These are phyloP conservation scores for Auricularia auricula-judae DNA, from an alignment of 768 basidiomycete genomes.

Conservation along the genomic window DNA sequence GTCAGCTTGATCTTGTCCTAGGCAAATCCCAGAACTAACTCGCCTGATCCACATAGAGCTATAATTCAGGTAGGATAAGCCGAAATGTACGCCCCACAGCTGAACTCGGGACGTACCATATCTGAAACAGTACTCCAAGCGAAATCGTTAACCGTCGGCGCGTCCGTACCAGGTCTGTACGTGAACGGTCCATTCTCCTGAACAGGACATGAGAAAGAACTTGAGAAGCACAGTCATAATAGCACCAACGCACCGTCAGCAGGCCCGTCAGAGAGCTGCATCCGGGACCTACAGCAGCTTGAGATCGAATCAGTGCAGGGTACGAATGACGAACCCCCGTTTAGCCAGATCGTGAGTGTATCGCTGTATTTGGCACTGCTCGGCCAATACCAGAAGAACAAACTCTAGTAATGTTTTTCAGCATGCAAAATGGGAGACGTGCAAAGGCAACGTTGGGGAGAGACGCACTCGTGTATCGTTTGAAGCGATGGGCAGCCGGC, in stretches of 20 bases:
- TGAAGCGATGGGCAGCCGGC: not conserved
- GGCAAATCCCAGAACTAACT: not conserved
- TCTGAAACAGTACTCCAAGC: conserved; percentile 3
- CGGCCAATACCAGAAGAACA: conserved; percentile 8
- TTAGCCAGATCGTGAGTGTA: conserved; percentile 4
- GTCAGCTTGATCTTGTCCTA: not conserved
- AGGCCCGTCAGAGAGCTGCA: not conserved
- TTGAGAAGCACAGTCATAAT: not conserved
- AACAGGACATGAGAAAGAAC: not conserved
- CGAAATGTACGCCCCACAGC: not conserved
- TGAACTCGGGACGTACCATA: not conserved
- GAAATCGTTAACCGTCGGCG: conserved; percentile 3
- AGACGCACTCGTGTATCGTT: not conserved
- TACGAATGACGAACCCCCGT: not conserved
- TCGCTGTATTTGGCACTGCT: not conserved
- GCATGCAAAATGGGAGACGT: not conserved
- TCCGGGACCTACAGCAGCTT: not conserved
- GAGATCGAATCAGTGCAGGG: not conserved
- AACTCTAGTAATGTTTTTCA: not conserved
- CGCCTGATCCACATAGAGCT: conserved; percentile 5
- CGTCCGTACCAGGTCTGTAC: conserved; percentile 6
- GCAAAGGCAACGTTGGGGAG: not conserved
- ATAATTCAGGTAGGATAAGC: not conserved
- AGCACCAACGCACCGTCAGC: not conserved
- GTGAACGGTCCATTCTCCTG: conserved; percentile 9